Conservation (phyloP, 768 basidiomycete genomes). For the Agrocybe pediades region DNA sequence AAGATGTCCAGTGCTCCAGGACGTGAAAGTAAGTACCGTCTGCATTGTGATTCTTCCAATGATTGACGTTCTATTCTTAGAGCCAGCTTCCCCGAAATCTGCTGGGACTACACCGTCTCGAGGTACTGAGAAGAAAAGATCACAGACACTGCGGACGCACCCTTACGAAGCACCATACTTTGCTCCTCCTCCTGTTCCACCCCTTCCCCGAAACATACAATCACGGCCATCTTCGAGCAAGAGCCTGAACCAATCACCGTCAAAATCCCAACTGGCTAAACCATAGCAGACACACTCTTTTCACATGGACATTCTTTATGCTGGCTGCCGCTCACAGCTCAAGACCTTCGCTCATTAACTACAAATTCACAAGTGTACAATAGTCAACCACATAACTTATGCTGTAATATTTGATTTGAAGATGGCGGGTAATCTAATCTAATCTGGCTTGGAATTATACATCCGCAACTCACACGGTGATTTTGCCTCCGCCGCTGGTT, state of each 20-base stretch:
- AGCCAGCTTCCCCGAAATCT: not conserved
- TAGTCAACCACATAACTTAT: not conserved
- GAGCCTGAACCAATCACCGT: not conserved
- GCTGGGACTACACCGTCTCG: not conserved
- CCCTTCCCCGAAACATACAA: constrained; percentile 10
- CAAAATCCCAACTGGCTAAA: not conserved
- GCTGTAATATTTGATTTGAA: not conserved
- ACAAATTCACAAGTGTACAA: not conserved
- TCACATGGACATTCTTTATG: not conserved
- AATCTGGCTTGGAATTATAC: constrained; percentile 4
- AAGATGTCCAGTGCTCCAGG: constrained; percentile 20
- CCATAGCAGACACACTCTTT: not conserved
- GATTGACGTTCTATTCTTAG: not conserved
- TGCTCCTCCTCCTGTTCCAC: constrained; percentile 47
- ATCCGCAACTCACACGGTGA: constrained; percentile 21
- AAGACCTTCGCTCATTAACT: not conserved
- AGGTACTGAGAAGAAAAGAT: constrained; percentile 34
- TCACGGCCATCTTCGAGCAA: not conserved
- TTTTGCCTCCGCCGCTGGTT: constrained; percentile 17
- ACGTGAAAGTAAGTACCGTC: constrained; percentile 10
- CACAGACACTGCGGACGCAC: constrained; percentile 44
- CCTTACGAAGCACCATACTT: constrained; percentile 70
- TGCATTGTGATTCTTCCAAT: not conserved
- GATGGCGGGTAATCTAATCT: constrained; percentile 18
- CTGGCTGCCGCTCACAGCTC: not conserved